Percentiles rank a stretch among this genome's conserved stretches.
Evolutionary conservation across 2,329 filamentous ascomycete genomes (phyloP).

Genomic region (Nectriaceae sp.): DNA sequence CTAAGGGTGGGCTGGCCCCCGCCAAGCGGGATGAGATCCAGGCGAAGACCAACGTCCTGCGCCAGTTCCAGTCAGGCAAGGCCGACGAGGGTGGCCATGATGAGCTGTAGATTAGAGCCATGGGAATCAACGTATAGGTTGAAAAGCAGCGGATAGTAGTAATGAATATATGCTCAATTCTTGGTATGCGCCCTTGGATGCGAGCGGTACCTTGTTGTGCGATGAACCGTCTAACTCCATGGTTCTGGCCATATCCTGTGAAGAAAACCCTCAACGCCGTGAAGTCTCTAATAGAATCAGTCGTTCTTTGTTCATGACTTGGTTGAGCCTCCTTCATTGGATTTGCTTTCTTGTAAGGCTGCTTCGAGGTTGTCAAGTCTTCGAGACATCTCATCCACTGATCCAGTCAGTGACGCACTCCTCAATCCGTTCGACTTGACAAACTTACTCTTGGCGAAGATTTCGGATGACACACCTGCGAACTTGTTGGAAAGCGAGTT

Average conservation of each 20-base stretch:
- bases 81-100: constrained; percentile 57
- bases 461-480: constrained; percentile 78
- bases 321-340: constrained; percentile 41
- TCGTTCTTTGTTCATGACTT: constrained; percentile 30
- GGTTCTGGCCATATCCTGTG: constrained; percentile 10
- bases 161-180: constrained; percentile 20
- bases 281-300: constrained; percentile 2
- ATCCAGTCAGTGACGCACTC: constrained; percentile 18
- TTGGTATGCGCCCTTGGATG: constrained; percentile 20
- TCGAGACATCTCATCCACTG: constrained; percentile 93
- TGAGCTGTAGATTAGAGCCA: constrained; percentile 36
- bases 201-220: constrained; percentile 12
- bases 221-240: constrained; percentile 13
- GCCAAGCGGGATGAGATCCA: constrained; percentile 88
- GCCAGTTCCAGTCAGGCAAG: constrained; percentile 68
- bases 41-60: constrained; percentile 84
- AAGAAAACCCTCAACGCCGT: constrained; percentile 16
- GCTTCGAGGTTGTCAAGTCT: constrained; percentile 82
- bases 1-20: constrained; percentile 82
- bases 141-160: constrained; percentile 10
- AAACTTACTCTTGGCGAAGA: constrained; percentile 80
- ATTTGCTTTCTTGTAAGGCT: constrained; percentile 62
- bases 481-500: constrained; percentile 86
- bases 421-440: not conserved
- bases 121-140: constrained; percentile 8